These are phyloP conservation scores for Aspergillus saccharolyticus DNA, from an alignment of 495 filamentous ascomycete genomes.

Conservation along the genomic window DNA sequence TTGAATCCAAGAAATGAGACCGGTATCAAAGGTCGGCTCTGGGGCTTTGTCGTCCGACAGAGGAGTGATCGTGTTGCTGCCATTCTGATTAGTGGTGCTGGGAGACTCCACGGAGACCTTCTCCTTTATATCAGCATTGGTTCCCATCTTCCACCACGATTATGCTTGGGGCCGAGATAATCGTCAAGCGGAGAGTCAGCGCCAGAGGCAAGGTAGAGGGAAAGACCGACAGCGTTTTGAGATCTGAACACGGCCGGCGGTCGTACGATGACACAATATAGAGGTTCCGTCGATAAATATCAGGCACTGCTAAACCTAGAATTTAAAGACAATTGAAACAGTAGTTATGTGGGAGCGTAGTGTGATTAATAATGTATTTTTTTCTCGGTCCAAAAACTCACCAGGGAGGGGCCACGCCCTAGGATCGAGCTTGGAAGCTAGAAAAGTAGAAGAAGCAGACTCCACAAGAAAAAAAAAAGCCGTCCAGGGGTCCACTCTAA, in stretches of 20 bases:
- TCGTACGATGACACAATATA: background rate
- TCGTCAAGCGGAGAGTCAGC: background rate
- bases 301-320: background rate
- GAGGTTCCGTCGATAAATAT: background rate
- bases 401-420: background rate
- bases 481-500: conserved; percentile 8
- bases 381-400: background rate
- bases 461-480: background rate
- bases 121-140: conserved; percentile 14
- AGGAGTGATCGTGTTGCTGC: conserved; percentile 12
- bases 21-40: conserved; percentile 36
- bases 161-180: background rate
- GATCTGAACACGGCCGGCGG: background rate
- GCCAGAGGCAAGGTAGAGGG: background rate
- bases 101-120: background rate
- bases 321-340: background rate
- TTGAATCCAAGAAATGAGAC: conserved; percentile 47
- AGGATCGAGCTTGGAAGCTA: conserved; percentile 16
- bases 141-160: conserved; percentile 12
- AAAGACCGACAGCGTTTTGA: conserved; percentile 1
- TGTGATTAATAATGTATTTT: conserved; percentile 1
- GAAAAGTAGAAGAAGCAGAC: conserved; percentile 1
- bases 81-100: conserved; percentile 12
- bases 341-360: background rate
- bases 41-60: conserved; percentile 24